Percentiles rank a stretch among this genome's conserved stretches.
These are phyloP conservation scores for Kodamaea jinghongensis DNA, from an alignment of 805 yeast genomes.

Conservation along the genomic window DNA sequence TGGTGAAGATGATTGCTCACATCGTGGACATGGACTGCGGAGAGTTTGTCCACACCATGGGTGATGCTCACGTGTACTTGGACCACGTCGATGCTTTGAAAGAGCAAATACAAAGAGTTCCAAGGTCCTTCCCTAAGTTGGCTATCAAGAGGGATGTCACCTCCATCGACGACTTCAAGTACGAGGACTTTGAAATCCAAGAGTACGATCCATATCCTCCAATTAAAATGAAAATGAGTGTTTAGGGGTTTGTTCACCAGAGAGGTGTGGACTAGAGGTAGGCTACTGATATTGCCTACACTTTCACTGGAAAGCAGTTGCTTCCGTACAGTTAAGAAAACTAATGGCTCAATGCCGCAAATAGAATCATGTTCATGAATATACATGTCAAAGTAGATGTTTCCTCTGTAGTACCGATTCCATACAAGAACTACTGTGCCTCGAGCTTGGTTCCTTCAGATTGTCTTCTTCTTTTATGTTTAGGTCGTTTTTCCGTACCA, in stretches of 20 bases:
- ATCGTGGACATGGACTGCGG: slow-evolving; percentile 96
- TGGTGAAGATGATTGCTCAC: slow-evolving; percentile 93
- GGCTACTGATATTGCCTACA: too few relatives aligned
- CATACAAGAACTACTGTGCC: not conserved
- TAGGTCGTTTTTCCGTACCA: not conserved
- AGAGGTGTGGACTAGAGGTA: too few relatives aligned
- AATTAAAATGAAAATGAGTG: slow-evolving; percentile 97
- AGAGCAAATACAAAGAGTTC: slow-evolving; percentile 72
- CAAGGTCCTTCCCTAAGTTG: slow-evolving; percentile 79
- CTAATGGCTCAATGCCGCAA: too few relatives aligned
- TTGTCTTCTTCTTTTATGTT: too few relatives aligned
- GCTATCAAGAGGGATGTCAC: slow-evolving; percentile 46
- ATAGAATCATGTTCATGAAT: too few relatives aligned
- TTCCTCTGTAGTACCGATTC: too few relatives aligned
- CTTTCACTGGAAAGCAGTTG: slow-evolving; percentile 8
- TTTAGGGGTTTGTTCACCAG: slow-evolving; percentile 37
- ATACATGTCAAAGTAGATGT: too few relatives aligned
- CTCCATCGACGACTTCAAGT: slow-evolving; percentile 81
- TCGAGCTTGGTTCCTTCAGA: not conserved
- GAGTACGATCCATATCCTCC: slow-evolving; percentile 79
- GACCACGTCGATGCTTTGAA: slow-evolving; percentile 92
- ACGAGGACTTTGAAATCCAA: slow-evolving; percentile 80
- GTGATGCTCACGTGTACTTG: slow-evolving; percentile 93
- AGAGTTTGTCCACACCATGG: slow-evolving; percentile 91
- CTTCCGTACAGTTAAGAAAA: too few relatives aligned